Conservation (phyloP, 1,139 yeast genomes). For the Geotrichum bryndzae region DNA sequence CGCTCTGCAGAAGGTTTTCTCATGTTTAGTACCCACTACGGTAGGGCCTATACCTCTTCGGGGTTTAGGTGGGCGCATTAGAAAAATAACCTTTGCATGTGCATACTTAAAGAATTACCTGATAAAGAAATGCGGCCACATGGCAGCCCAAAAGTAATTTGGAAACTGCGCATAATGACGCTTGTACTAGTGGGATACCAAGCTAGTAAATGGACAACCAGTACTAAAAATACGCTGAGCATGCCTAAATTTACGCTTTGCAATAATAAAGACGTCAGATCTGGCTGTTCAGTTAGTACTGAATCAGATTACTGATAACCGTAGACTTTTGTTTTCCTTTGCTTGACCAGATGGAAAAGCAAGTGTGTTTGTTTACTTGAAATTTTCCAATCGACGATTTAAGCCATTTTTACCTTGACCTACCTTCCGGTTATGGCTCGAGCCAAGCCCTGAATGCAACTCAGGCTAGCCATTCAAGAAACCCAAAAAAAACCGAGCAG, state of each 20-base stretch:
- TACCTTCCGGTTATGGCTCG: too few relatives aligned
- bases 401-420: too few relatives aligned
- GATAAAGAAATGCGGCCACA: neutral
- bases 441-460: too few relatives aligned
- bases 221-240: neutral
- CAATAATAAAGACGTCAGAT: neutral
- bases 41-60: neutral
- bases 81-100: neutral
- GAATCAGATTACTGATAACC: neutral
- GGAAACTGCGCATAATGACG: neutral
- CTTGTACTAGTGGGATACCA: neutral
- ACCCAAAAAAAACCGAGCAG: too few relatives aligned
- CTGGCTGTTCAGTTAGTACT: neutral
- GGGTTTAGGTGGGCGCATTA: neutral
- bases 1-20: neutral
- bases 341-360: too few relatives aligned
- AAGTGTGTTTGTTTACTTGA: too few relatives aligned
- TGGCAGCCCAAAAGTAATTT: neutral
- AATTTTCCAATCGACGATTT: too few relatives aligned
- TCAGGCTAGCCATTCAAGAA: too few relatives aligned
- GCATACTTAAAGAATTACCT: neutral
- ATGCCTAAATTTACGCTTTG: neutral
- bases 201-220: neutral
- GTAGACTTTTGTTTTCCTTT: too few relatives aligned
- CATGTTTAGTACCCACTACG: neutral